Percentiles rank a stretch among this genome's conserved stretches.
Evolutionary conservation across 352 stramenopile species (phyloP).

Genomic region (Globisporangium yorkense): DNA sequence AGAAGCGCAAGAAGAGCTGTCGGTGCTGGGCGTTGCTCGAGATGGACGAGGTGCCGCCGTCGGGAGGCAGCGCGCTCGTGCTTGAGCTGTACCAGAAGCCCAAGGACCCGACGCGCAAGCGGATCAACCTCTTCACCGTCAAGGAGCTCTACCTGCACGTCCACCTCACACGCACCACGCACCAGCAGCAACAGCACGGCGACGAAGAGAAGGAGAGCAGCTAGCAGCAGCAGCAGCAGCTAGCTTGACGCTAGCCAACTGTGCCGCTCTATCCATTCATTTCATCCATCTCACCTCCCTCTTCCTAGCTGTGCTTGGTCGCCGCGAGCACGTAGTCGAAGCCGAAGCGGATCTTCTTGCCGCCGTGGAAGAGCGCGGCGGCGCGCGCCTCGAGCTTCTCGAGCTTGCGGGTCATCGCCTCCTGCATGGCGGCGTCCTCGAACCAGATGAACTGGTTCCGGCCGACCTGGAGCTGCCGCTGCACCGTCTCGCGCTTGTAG

Average conservation of each 20-base stretch:
- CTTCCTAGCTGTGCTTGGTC: constrained; percentile 13
- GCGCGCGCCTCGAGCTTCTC: constrained; percentile 8
- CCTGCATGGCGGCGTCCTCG: constrained; percentile 11
- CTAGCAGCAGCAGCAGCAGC: not conserved
- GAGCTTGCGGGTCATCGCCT: constrained; percentile 12
- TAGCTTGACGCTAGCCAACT: not conserved
- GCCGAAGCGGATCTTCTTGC: constrained; percentile 48
- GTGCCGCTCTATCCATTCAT: not conserved
- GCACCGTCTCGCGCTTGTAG: constrained; percentile 80
- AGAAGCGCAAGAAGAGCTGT: constrained; percentile 74
- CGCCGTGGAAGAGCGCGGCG: constrained; percentile 52
- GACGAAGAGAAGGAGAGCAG: not conserved
- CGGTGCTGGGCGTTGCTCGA: constrained; percentile 69
- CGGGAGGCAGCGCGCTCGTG: constrained; percentile 13
- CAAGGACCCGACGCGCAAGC: constrained; percentile 58
- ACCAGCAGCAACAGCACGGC: not conserved
- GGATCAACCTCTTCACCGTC: constrained; percentile 65
- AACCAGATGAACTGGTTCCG: constrained; percentile 62
- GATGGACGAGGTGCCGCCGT: constrained; percentile 48
- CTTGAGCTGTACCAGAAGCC: constrained; percentile 70
- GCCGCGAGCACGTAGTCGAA: constrained; percentile 89
- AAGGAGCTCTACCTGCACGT: constrained; percentile 70
- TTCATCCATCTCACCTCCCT: not conserved
- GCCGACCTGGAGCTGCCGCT: constrained; percentile 87
- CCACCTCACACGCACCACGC: constrained; percentile 15